Conservation (phyloP, 352 stramenopile species). For the Phytopythium cucurbitacearum region DNA sequence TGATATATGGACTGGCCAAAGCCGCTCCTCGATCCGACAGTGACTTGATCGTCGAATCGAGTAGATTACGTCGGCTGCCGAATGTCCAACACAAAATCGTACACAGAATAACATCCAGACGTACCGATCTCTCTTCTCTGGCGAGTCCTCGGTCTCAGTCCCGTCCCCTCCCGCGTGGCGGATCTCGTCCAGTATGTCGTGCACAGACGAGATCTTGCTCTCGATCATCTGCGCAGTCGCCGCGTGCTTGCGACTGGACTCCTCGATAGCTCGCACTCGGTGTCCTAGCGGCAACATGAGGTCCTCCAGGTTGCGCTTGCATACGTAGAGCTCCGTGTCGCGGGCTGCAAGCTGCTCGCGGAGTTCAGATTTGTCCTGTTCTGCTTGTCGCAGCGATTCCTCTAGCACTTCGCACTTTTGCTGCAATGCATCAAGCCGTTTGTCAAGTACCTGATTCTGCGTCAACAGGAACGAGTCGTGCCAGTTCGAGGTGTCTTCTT, state of each 20-base stretch:
- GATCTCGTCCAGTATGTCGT: constrained; percentile 62
- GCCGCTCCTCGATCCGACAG: no score
- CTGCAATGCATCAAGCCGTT: constrained; percentile 11
- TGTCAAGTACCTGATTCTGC: constrained; percentile 27
- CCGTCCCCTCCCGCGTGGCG: constrained; percentile 36
- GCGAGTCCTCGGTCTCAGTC: constrained; percentile 52
- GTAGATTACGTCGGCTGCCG: no score
- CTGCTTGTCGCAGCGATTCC: constrained; percentile 15
- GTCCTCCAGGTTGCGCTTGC: constrained; percentile 20
- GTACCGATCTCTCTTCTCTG: constrained; percentile 43
- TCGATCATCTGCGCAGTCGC: constrained; percentile 38
- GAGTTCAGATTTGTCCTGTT: constrained; percentile 26
- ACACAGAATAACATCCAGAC: constrained; percentile 9
- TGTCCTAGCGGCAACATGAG: constrained; percentile 17
- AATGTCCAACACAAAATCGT: no score
- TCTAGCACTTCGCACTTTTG: constrained; percentile 28
- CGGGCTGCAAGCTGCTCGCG: constrained; percentile 39
- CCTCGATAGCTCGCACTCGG: constrained; percentile 33
- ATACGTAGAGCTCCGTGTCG: constrained; percentile 40
- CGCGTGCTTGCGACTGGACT: constrained; percentile 21
- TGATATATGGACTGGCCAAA: constrained; percentile 13
- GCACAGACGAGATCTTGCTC: constrained; percentile 46
- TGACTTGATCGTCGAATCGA: no score
- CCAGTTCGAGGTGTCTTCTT: constrained; percentile 13
- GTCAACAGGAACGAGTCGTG: constrained; percentile 18